Percentiles rank a stretch among this genome's conserved stretches.
phyloP scores from a whole-genome alignment of 2,329 filamentous ascomycete genomes.

The Sarocladiaceae sp. region DNA sequence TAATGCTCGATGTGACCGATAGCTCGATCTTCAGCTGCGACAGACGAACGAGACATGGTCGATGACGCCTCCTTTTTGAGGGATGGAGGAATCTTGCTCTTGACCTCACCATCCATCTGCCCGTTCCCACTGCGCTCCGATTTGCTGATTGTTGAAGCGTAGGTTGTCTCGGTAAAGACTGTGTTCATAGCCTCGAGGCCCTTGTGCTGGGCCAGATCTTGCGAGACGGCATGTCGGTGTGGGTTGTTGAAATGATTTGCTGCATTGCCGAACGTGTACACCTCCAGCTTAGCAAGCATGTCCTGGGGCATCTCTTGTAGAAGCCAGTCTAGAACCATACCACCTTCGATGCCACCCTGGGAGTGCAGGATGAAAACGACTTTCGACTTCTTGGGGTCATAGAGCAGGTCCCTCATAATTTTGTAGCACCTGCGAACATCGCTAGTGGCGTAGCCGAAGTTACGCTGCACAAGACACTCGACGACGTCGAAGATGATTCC shows the following conservation, averaged over 20 bases:
- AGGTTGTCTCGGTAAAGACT: slow-evolving; percentile 29
- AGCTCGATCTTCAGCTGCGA: slow-evolving; percentile 37
- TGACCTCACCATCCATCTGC: not conserved
- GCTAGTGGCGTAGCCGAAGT: slow-evolving; percentile 63
- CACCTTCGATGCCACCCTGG: slow-evolving; percentile 69
- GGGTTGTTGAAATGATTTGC: slow-evolving; percentile 82
- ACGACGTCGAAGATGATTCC: slow-evolving; percentile 72
- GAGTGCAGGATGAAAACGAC: slow-evolving; percentile 71
- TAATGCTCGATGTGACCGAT: slow-evolving; percentile 77
- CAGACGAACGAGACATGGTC: slow-evolving; percentile 25
- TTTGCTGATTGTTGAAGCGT: slow-evolving; percentile 17
- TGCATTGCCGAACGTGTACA: slow-evolving; percentile 73
- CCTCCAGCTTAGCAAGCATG: slow-evolving; percentile 61
- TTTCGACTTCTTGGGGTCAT: slow-evolving; percentile 56
- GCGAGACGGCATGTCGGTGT: slow-evolving; percentile 42
- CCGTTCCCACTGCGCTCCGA: slow-evolving; percentile 13
- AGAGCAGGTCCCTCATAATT: slow-evolving; percentile 56
- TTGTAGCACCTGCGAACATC: slow-evolving; percentile 60
- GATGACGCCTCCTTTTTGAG: slow-evolving; percentile 18
- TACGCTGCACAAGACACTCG: slow-evolving; percentile 71
- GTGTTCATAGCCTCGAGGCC: slow-evolving; percentile 28
- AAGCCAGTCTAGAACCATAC: slow-evolving; percentile 70
- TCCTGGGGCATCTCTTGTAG: slow-evolving; percentile 64
- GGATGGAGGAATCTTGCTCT: slow-evolving; percentile 12
- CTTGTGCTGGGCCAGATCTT: slow-evolving; percentile 27